These are phyloP conservation scores for Tremella yokohamensis DNA, from an alignment of 768 basidiomycete genomes.

Conservation along the genomic window DNA sequence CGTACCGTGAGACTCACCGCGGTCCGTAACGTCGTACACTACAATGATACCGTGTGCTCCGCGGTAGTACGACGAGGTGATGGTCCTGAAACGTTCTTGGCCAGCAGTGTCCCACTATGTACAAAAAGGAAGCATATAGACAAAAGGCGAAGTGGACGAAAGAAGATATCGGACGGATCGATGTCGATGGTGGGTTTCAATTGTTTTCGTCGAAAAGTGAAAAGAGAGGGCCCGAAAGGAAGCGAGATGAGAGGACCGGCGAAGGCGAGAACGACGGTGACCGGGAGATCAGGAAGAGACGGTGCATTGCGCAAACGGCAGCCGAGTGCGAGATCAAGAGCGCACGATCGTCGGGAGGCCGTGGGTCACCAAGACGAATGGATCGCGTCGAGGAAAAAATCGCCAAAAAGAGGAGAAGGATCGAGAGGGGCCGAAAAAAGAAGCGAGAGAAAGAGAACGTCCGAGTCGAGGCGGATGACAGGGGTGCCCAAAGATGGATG, in stretches of 20 bases:
- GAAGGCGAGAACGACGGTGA: neutral
- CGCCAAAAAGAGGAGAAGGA: neutral
- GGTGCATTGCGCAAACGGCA: neutral
- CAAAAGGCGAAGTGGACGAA: neutral
- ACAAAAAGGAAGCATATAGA: constrained; percentile 59
- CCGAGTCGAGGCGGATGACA: neutral
- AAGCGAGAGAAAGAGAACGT: neutral
- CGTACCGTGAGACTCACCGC: constrained; percentile 25
- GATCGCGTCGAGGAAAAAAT: too few relatives aligned
- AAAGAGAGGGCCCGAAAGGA: neutral
- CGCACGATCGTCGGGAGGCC: too few relatives aligned
- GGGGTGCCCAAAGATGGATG: too few relatives aligned
- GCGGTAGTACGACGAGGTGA: constrained; percentile 99
- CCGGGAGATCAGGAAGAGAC: neutral
- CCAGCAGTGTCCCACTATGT: constrained; percentile 97
- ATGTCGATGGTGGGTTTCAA: neutral
- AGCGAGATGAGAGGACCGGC: neutral
- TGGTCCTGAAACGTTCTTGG: constrained; percentile 93
- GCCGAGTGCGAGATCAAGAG: neutral
- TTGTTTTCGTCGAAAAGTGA: too few relatives aligned
- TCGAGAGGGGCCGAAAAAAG: constrained; percentile 1
- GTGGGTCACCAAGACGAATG: too few relatives aligned
- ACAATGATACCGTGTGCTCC: constrained; percentile 95
- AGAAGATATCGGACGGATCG: neutral
- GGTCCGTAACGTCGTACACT: constrained; percentile 37